Evolutionary conservation across 164 flowering plant genomes (phyloP).

Genomic region (Umbellularia californica): DNA sequence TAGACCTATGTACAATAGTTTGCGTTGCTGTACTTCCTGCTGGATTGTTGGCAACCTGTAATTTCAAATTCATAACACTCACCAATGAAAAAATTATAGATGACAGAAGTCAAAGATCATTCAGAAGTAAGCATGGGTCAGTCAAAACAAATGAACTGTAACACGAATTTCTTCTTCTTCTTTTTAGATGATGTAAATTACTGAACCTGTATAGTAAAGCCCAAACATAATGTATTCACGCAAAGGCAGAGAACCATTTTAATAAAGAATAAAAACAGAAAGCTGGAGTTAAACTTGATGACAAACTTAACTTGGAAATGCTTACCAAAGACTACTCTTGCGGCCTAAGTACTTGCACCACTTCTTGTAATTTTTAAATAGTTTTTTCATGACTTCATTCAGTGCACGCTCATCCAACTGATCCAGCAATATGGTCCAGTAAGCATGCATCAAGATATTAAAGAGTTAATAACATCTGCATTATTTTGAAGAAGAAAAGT

Average conservation of each 20-base stretch:
- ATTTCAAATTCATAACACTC: neutral
- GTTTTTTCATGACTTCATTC: constrained; percentile 94
- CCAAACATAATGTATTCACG: no score
- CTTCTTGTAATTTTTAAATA: constrained; percentile 90
- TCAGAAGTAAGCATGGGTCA: neutral
- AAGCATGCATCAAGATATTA: neutral
- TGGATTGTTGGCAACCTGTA: constrained; percentile 96
- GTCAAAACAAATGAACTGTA: neutral
- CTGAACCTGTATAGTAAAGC: no score
- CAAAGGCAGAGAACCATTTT: no score
- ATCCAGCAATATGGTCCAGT: neutral
- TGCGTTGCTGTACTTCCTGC: constrained; percentile 96
- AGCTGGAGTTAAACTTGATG: neutral
- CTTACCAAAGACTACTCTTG: constrained; percentile 96
- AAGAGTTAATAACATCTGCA: neutral
- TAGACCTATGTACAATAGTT: constrained; percentile 84
- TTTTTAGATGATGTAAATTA: no score
- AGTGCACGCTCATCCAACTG: constrained; percentile 95
- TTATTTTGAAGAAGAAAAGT: neutral
- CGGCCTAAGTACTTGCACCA: constrained; percentile 97
- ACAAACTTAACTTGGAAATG: neutral
- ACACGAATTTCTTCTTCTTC: no score
- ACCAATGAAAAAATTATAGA: no score
- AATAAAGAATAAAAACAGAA: neutral
- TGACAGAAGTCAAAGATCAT: neutral